phyloP scores from a whole-genome alignment of 2,329 filamentous ascomycete genomes.

The Graphium sp. region DNA sequence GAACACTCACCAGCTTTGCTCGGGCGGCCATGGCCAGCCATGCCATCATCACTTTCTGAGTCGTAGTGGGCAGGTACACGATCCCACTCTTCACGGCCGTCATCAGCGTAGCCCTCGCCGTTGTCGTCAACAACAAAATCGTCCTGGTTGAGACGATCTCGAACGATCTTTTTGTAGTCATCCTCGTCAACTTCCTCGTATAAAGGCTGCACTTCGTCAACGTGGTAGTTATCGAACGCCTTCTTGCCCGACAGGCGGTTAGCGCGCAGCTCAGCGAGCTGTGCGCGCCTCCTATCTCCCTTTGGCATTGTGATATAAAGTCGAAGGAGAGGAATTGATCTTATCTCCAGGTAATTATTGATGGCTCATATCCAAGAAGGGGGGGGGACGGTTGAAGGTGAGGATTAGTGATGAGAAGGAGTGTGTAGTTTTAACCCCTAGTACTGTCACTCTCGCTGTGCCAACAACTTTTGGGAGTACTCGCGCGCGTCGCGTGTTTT shows the following conservation, averaged over 20 bases:
- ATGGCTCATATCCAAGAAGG: too few relatives aligned
- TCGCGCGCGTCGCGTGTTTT: too few relatives aligned
- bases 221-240: conserved; percentile 70
- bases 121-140: conserved; percentile 99
- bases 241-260: conserved; percentile 84
- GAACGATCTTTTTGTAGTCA: conserved; percentile 90
- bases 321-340: not conserved
- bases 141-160: conserved; percentile 75
- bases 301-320: conserved; percentile 20
- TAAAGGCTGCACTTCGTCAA: conserved; percentile 66
- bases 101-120: conserved; percentile 90
- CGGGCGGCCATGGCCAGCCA: conserved; percentile 23
- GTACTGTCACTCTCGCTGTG: too few relatives aligned
- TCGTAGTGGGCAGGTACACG: conserved; percentile 48
- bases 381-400: too few relatives aligned
- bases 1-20: conserved; percentile 29
- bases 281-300: conserved; percentile 23
- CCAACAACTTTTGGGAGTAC: too few relatives aligned
- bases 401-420: too few relatives aligned
- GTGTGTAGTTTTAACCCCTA: too few relatives aligned
- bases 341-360: too few relatives aligned
- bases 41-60: conserved; percentile 61
- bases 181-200: conserved; percentile 97
- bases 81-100: conserved; percentile 90
- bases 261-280: conserved; percentile 65